phyloP scores from a whole-genome alignment of 1,284 basidiomycete genomes.

The Sporisorium exsertum region DNA sequence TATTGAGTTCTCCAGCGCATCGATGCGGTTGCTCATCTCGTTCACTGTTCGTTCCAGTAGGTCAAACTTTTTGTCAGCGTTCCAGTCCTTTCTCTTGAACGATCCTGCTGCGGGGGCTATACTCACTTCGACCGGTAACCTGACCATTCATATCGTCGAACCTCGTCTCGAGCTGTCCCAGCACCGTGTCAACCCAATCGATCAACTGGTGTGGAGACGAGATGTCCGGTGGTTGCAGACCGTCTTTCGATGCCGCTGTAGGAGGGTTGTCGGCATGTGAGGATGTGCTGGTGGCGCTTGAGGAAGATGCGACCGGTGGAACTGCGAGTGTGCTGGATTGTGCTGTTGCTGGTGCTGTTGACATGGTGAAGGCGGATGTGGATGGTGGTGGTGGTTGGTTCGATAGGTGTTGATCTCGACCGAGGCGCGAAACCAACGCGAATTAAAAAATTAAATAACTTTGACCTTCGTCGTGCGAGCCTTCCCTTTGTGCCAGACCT shows the following conservation, averaged over 20 bases:
- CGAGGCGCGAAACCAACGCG: not conserved
- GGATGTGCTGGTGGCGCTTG: slow-evolving; percentile 9
- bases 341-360: slow-evolving; percentile 10
- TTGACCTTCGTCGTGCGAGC: not conserved
- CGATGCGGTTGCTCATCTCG: slow-evolving; percentile 66
- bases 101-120: not conserved
- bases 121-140: slow-evolving; percentile 63
- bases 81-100: not conserved
- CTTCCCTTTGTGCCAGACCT: not conserved
- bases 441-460: not conserved
- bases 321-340: not conserved
- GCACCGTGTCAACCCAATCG: slow-evolving; percentile 66
- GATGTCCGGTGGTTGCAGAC: slow-evolving; percentile 37
- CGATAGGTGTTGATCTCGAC: slow-evolving; percentile 24
- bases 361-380: slow-evolving; percentile 3
- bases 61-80: not conserved
- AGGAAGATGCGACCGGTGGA: not conserved
- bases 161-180: slow-evolving; percentile 59
- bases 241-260: not conserved
- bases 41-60: slow-evolving; percentile 49
- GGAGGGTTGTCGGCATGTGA: slow-evolving; percentile 3
- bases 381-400: slow-evolving; percentile 4
- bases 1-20: slow-evolving; percentile 64
- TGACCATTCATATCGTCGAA: slow-evolving; percentile 62
- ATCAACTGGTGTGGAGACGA: slow-evolving; percentile 64